Evolutionary conservation across 306 rosid genomes (phyloP).

Genomic region (Casuarina cunninghamiana): DNA sequence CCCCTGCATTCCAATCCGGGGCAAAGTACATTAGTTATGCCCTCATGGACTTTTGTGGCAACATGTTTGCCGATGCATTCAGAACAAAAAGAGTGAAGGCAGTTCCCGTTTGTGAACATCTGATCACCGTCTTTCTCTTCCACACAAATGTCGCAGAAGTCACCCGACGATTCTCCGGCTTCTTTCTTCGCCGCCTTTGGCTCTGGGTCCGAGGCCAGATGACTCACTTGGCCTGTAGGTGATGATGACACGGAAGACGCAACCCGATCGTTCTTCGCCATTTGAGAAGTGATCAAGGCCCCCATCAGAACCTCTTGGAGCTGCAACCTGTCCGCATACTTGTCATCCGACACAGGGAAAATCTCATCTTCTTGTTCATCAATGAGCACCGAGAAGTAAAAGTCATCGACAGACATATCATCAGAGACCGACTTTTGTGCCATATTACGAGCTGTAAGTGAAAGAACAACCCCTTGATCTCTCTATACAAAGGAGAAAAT

Average conservation of each 20-base stretch:
- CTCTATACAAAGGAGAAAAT: background rate
- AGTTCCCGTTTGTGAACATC: conserved; percentile 38
- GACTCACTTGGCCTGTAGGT: background rate
- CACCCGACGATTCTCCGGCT: conserved; percentile 12
- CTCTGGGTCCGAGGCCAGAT: background rate
- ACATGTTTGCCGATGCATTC: conserved; percentile 54
- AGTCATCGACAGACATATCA: conserved; percentile 28
- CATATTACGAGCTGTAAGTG: conserved; percentile 17
- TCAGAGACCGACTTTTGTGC: conserved; percentile 17
- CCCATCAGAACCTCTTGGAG: conserved; percentile 47
- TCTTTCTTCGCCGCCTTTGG: background rate
- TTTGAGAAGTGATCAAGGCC: conserved; percentile 19
- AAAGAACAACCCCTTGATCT: background rate
- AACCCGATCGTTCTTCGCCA: background rate
- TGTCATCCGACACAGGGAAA: conserved; percentile 31
- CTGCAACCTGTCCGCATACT: conserved; percentile 48
- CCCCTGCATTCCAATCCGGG: conserved; percentile 52
- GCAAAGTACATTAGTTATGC: conserved; percentile 41
- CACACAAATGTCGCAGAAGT: conserved; percentile 49
- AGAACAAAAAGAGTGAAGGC: conserved; percentile 52
- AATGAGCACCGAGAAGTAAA: conserved; percentile 35
- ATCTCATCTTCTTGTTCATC: conserved; percentile 16
- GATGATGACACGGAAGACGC: conserved; percentile 16
- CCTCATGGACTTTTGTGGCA: conserved; percentile 45
- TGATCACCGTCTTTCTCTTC: conserved; percentile 25